A percentile compares a stretch with the other conserved stretches of the same genome.
phyloP scores from a whole-genome alignment of 345 rosid genomes.

The Kandelia obovata region DNA sequence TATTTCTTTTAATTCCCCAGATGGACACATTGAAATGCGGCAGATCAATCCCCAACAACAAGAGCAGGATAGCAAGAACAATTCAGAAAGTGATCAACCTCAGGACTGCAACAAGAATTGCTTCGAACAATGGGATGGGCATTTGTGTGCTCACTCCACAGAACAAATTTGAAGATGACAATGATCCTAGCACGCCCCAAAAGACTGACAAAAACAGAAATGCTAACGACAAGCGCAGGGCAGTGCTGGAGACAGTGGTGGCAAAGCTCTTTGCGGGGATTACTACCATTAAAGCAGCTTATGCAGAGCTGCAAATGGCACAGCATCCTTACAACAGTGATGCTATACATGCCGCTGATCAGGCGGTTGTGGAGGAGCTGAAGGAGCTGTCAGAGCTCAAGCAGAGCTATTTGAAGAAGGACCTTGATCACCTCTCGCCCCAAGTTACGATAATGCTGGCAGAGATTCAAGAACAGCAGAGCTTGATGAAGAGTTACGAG shows the following conservation, averaged over 20 bases:
- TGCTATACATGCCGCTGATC: slow-evolving; percentile 79
- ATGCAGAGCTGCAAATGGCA: slow-evolving; percentile 91
- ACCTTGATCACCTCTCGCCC: slow-evolving; percentile 66
- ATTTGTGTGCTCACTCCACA: slow-evolving; percentile 62
- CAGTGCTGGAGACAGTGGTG: slow-evolving; percentile 60
- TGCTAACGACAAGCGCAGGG: slow-evolving; percentile 36
- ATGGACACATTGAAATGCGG: slow-evolving; percentile 59
- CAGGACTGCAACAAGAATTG: slow-evolving; percentile 42
- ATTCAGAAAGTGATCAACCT: slow-evolving; percentile 63
- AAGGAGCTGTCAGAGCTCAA: slow-evolving; percentile 68
- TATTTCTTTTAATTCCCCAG: not conserved
- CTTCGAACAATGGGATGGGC: slow-evolving; percentile 64
- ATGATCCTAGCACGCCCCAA: slow-evolving; percentile 13
- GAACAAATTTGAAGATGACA: slow-evolving; percentile 34
- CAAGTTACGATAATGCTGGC: slow-evolving; percentile 87
- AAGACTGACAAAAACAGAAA: slow-evolving; percentile 16
- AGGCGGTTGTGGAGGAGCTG: slow-evolving; percentile 79
- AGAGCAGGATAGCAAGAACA: slow-evolving; percentile 61
- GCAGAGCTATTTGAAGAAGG: slow-evolving; percentile 56
- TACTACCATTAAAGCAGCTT: slow-evolving; percentile 84
- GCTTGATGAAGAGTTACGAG: slow-evolving; percentile 79
- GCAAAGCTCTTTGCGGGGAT: slow-evolving; percentile 79
- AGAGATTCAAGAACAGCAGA: slow-evolving; percentile 95
- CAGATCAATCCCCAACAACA: slow-evolving; percentile 37
- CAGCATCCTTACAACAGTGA: slow-evolving; percentile 75